These are phyloP conservation scores for Xylariaceae sp. DNA, from an alignment of 2,329 filamentous ascomycete genomes.

Conservation along the genomic window DNA sequence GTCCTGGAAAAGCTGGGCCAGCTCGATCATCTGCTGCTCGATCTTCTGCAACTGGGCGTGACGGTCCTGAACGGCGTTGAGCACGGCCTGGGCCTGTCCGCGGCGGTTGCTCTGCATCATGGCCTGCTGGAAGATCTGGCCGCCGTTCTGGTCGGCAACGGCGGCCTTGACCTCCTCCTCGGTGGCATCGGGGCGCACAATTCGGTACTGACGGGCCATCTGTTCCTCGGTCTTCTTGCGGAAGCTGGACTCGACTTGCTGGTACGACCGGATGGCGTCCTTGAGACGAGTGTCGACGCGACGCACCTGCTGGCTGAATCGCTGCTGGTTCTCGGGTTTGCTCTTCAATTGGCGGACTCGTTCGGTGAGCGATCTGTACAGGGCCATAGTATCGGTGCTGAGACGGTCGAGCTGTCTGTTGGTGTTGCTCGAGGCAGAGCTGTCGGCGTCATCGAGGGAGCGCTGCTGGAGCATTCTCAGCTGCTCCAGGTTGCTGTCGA, in stretches of 20 bases:
- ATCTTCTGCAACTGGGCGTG: constrained; percentile 89
- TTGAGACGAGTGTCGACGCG: constrained; percentile 76
- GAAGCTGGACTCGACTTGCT: constrained; percentile 73
- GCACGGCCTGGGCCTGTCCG: constrained; percentile 73
- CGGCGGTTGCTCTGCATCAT: constrained; percentile 75
- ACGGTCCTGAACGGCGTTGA: constrained; percentile 74
- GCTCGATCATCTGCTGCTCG: constrained; percentile 80
- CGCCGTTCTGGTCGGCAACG: constrained; percentile 64
- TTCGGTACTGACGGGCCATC: constrained; percentile 83
- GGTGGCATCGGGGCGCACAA: constrained; percentile 75
- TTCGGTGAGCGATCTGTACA: constrained; percentile 73
- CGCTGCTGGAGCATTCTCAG: constrained; percentile 66
- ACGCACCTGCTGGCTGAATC: constrained; percentile 75
- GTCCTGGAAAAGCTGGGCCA: constrained; percentile 83
- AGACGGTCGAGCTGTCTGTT: constrained; percentile 67
- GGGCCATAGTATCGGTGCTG: constrained; percentile 73
- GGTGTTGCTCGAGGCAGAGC: constrained; percentile 58
- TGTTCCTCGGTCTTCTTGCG: constrained; percentile 75
- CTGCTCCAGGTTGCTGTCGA: constrained; percentile 67
- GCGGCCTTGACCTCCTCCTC: constrained; percentile 74
- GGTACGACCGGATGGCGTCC: constrained; percentile 74
- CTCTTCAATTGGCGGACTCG: constrained; percentile 80
- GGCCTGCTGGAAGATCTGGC: constrained; percentile 83
- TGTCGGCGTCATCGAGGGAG: constrained; percentile 70
- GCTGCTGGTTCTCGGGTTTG: constrained; percentile 66